These are phyloP conservation scores for Neoboletus subvelutipes DNA, from an alignment of 768 basidiomycete species.

Conservation along the genomic window DNA sequence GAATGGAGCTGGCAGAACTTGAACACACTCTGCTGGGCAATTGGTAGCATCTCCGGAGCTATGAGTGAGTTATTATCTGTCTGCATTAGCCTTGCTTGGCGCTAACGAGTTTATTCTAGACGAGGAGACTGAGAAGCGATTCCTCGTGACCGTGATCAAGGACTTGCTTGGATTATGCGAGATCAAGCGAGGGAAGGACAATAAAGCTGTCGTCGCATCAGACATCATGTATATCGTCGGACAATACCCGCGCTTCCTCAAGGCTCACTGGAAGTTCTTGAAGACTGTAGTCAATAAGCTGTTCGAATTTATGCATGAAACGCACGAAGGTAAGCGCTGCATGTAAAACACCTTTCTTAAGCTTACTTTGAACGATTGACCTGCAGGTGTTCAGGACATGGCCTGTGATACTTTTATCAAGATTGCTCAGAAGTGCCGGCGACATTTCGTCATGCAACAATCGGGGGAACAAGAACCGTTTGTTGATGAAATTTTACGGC, in stretches of 20 bases:
- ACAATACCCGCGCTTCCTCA: constrained; percentile 98
- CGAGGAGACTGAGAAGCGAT: constrained; percentile 98
- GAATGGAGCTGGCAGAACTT: constrained; percentile 99
- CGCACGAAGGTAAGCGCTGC: constrained; percentile 74
- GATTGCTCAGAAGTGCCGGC: constrained; percentile 96
- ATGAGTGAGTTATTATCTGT: constrained; percentile 73
- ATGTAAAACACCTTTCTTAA: not conserved
- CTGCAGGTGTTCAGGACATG: constrained; percentile 96
- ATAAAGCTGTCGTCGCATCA: constrained; percentile 97
- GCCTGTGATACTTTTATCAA: constrained; percentile 99
- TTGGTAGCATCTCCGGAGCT: constrained; percentile 97
- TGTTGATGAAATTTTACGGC: constrained; percentile 92
- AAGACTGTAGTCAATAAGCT: constrained; percentile 99
- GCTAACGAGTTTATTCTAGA: constrained; percentile 46
- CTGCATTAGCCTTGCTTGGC: not conserved
- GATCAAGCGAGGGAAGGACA: constrained; percentile 98
- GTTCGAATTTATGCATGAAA: constrained; percentile 99
- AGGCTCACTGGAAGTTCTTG: constrained; percentile 99
- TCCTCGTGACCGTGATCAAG: constrained; percentile 98
- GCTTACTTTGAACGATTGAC: constrained; percentile 2
- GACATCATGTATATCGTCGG: constrained; percentile 99
- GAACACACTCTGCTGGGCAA: constrained; percentile 99
- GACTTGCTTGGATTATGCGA: constrained; percentile 96
- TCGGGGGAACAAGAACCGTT: constrained; percentile 96
- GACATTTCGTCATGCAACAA: constrained; percentile 99